phyloP scores from a whole-genome alignment of 2,329 filamentous ascomycete species.

The Cladophialophora bantiana region DNA sequence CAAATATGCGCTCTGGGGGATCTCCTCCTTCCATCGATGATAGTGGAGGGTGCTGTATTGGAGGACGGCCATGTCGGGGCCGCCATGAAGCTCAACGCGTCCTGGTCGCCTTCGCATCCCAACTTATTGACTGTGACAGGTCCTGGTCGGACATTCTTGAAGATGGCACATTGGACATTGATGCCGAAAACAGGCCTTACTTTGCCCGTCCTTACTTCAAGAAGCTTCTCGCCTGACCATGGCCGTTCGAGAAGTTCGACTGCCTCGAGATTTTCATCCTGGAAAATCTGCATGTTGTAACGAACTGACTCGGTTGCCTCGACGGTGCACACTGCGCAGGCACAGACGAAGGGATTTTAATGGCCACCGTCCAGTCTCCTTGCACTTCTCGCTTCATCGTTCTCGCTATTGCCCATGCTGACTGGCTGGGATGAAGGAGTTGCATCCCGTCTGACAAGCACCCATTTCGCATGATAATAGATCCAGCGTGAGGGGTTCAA shows the following conservation, averaged over 20 bases:
- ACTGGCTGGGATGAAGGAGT: not conserved
- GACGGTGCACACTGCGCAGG: not conserved
- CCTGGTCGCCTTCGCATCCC: conserved; percentile 67
- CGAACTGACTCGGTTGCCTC: not conserved
- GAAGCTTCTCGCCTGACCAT: conserved; percentile 24
- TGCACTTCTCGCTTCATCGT: not conserved
- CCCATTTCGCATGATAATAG: not conserved
- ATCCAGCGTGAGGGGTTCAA: not conserved
- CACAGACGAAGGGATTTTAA: not conserved
- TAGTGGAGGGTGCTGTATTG: conserved; percentile 69
- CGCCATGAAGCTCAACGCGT: conserved; percentile 69
- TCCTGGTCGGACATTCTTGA: conserved; percentile 24
- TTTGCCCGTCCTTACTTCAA: conserved; percentile 27
- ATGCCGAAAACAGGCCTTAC: conserved; percentile 24
- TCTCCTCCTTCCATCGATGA: conserved; percentile 59
- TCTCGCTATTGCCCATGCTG: not conserved
- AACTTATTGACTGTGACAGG: conserved; percentile 36
- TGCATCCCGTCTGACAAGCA: not conserved
- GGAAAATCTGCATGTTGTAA: conserved; percentile 17
- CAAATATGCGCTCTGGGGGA: conserved; percentile 58
- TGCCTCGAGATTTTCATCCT: conserved; percentile 16
- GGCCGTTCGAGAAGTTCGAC: conserved; percentile 19
- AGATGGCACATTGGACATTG: conserved; percentile 24
- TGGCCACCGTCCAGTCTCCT: not conserved
- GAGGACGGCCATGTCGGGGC: conserved; percentile 68